Evolutionary conservation across 2,329 filamentous ascomycete genomes (phyloP).

Genomic region (Ceratocystis variospora): DNA sequence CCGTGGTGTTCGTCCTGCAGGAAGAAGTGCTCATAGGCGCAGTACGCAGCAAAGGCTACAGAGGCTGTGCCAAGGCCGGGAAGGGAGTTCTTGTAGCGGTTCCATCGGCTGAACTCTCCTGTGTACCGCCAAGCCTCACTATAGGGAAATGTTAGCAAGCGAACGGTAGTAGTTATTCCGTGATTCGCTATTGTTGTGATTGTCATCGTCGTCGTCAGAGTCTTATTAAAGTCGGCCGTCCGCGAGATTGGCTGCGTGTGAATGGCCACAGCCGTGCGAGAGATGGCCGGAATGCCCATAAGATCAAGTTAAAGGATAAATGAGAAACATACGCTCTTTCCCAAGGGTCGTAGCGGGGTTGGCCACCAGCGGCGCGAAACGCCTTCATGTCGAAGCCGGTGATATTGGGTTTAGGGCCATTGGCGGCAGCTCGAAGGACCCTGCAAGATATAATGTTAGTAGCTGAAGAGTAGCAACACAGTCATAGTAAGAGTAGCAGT

Average conservation of each 20-base stretch:
- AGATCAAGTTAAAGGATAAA: neutral
- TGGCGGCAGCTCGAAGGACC: conserved; percentile 38
- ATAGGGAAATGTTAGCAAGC: conserved; percentile 18
- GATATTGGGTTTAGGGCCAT: conserved; percentile 53
- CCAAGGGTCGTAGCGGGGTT: conserved; percentile 52
- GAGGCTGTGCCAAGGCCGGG: conserved; percentile 86
- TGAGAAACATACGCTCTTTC: conserved; percentile 42
- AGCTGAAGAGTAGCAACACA: neutral
- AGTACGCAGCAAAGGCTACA: conserved; percentile 81
- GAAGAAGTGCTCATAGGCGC: conserved; percentile 79
- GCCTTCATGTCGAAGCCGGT: conserved; percentile 85
- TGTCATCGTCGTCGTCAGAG: neutral
- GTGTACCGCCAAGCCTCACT: conserved; percentile 94
- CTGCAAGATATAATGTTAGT: conserved; percentile 22
- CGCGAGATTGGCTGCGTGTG: neutral
- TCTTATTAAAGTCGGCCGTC: neutral
- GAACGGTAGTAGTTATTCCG: no score
- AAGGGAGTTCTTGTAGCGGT: conserved; percentile 75
- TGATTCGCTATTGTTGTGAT: no score
- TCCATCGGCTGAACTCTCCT: conserved; percentile 73
- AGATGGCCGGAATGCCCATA: neutral
- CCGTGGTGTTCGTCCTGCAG: conserved; percentile 54
- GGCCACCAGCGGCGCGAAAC: conserved; percentile 57
- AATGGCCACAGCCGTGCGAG: conserved; percentile 6
- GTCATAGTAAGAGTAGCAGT: neutral